phyloP scores from a whole-genome alignment of 1,284 basidiomycete genomes.

The Wolfiporia cocos region DNA sequence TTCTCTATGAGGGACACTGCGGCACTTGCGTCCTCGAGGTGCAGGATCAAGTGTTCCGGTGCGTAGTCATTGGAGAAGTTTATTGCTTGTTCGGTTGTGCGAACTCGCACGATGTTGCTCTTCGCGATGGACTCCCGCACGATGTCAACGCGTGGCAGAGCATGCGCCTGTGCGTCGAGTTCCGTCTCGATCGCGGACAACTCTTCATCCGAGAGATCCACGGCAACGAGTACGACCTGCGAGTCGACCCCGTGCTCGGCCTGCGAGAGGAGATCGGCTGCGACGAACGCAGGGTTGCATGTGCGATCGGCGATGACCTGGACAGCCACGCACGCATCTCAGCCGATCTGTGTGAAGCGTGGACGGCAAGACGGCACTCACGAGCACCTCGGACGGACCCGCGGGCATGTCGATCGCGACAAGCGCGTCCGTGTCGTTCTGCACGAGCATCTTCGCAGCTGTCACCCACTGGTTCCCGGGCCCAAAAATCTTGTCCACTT shows the following conservation, averaged over 20 bases:
- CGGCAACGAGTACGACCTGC: constrained; percentile 90
- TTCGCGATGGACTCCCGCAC: constrained; percentile 88
- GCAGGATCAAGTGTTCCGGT: constrained; percentile 93
- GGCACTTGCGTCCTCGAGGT: constrained; percentile 67
- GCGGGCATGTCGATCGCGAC: constrained; percentile 99
- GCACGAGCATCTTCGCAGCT: constrained; percentile 98
- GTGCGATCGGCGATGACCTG: constrained; percentile 91
- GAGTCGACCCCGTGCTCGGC: constrained; percentile 98
- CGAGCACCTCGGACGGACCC: constrained; percentile 94
- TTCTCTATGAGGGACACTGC: constrained; percentile 74
- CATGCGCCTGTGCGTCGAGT: constrained; percentile 85
- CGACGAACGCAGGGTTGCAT: constrained; percentile 87
- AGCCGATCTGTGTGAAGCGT: background rate
- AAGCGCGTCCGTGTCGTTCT: constrained; percentile 96
- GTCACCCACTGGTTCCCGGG: constrained; percentile 99
- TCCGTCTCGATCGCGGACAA: constrained; percentile 78
- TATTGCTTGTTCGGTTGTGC: constrained; percentile 71
- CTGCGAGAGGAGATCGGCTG: constrained; percentile 94
- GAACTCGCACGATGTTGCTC: constrained; percentile 82
- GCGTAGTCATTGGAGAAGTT: constrained; percentile 96
- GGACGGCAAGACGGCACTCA: constrained; percentile 54
- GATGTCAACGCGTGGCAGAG: constrained; percentile 85
- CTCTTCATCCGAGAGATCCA: constrained; percentile 58
- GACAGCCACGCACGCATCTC: constrained; percentile 2
- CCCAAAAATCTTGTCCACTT: constrained; percentile 99